Percentiles rank a stretch among this genome's conserved stretches.
Evolutionary conservation across 495 filamentous ascomycete genomes (phyloP).

Genomic region (Pseudomonodictys pantanalensis): DNA sequence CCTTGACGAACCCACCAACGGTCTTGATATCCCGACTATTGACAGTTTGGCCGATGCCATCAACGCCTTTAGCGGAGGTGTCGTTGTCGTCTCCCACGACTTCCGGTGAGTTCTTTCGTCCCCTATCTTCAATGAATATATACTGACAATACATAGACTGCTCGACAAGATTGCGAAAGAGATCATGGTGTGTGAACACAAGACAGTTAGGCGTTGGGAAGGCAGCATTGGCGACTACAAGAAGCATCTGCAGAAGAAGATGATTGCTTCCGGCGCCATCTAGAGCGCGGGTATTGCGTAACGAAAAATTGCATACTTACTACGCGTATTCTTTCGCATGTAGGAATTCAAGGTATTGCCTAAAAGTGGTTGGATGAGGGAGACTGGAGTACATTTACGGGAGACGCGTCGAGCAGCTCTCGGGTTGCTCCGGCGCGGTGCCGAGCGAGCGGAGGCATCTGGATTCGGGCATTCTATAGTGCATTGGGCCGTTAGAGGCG

Average conservation of each 20-base stretch:
- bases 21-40: constrained; percentile 98
- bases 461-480: constrained; percentile 17
- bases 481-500: constrained; percentile 34
- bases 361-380: too few relatives aligned
- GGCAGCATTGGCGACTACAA: constrained; percentile 93
- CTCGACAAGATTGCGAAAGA: constrained; percentile 99
- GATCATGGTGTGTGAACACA: constrained; percentile 98
- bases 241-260: constrained; percentile 98
- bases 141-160: constrained; percentile 55
- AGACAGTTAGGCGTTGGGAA: constrained; percentile 83
- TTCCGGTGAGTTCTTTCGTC: constrained; percentile 68
- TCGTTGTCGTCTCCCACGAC: constrained; percentile 97
- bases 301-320: constrained; percentile 2
- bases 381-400: background rate
- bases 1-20: constrained; percentile 98
- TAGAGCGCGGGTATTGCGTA: constrained; percentile 39
- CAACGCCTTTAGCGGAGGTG: constrained; percentile 92
- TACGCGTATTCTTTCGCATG: background rate
- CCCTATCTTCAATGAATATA: background rate
- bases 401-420: constrained; percentile 13
- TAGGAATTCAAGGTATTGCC: background rate
- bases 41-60: constrained; percentile 97
- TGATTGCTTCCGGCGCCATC: constrained; percentile 65
- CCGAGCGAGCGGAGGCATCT: constrained; percentile 25
- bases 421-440: constrained; percentile 15